A percentile compares a stretch with the other conserved stretches of the same genome.
phyloP scores from a whole-genome alignment of 2,329 filamentous ascomycete species.

The Botrytis tulipae region DNA sequence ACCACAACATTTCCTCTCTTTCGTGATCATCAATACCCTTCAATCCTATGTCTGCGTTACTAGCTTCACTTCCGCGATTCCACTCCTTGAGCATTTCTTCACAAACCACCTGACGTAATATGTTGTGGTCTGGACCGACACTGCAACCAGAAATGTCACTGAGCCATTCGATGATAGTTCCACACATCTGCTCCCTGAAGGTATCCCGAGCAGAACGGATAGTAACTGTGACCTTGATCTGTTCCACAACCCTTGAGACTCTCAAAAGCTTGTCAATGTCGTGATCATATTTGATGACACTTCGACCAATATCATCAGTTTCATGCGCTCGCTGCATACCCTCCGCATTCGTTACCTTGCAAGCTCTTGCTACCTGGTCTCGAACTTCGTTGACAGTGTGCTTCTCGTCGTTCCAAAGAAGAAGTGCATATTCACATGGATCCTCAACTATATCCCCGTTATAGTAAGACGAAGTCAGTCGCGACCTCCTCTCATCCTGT shows the following conservation, averaged over 20 bases:
- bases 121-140: constrained; percentile 74
- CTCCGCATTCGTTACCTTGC: constrained; percentile 66
- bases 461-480: constrained; percentile 75
- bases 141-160: constrained; percentile 87
- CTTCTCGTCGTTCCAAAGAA: constrained; percentile 98
- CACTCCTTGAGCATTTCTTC: constrained; percentile 88
- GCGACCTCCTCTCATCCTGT: constrained; percentile 76
- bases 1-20: constrained; percentile 38
- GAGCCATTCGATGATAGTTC: constrained; percentile 96
- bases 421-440: constrained; percentile 74
- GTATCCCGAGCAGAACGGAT: constrained; percentile 91
- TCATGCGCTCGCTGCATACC: constrained; percentile 78
- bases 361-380: constrained; percentile 87
- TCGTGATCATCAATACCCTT: constrained; percentile 82
- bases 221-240: constrained; percentile 94
- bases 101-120: constrained; percentile 79
- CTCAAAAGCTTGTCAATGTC: constrained; percentile 71
- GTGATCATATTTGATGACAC: constrained; percentile 72
- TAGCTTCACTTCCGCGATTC: constrained; percentile 80
- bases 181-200: constrained; percentile 97
- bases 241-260: constrained; percentile 84
- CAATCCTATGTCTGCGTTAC: constrained; percentile 73
- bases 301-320: constrained; percentile 84
- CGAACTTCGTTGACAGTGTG: constrained; percentile 90
- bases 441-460: constrained; percentile 59